Base-by-base conservation (phyloP, 164 flowering plant species). In the Stephania japonica region DNA sequence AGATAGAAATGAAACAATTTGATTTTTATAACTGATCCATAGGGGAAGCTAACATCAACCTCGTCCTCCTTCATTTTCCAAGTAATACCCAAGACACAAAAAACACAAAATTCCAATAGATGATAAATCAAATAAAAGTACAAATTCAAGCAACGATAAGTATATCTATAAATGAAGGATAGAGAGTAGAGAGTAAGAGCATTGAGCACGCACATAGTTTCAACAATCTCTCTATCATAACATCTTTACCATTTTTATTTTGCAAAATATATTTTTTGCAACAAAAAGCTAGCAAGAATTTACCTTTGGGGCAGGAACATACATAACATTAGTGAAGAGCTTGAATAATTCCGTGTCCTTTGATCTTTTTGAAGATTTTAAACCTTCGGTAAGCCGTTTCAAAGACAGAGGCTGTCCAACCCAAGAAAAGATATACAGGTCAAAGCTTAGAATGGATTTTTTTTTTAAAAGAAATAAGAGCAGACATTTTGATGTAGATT, bases 241-340 rank as follows among this genome's bases (percentile, higher is more conserved):
- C n/a, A 56, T 14, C 19, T 14, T 56, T 56, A 21, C 16, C 62
- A 6, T 56, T 19, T n/a, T 32, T 32, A 32, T 32, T 16, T 19
- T 56, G 7, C 62, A 19, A 47, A 56, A 56, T 16, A 16, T 19
- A 3, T 56, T 5, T 12, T 56, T 59, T 6, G 21, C 21, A 21
- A 59, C 9, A 19, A 56, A 3, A 56, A 56, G 23, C 24, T n/a
- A n/a, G 21, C 21, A 21, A 59, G 21, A 21, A 72, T 14, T 68
- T 83, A 93, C 98, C 97, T 96, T 90, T 16, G 99, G 99, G n/a
- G 95, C 91, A 68, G 82, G 72, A 71, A 93, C 61, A 72, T 74
- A 70, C 56, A 93, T 69, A 71, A 92, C 87, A 78, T 93, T 93
- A 12, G 82, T 82, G 81, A 93, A 93, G 77, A 92, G 90, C 83